Percentiles rank a stretch among this genome's conserved stretches.
Conservation (phyloP, 78 protist genomes). For the Dictyostelium capitatum region DNA sequence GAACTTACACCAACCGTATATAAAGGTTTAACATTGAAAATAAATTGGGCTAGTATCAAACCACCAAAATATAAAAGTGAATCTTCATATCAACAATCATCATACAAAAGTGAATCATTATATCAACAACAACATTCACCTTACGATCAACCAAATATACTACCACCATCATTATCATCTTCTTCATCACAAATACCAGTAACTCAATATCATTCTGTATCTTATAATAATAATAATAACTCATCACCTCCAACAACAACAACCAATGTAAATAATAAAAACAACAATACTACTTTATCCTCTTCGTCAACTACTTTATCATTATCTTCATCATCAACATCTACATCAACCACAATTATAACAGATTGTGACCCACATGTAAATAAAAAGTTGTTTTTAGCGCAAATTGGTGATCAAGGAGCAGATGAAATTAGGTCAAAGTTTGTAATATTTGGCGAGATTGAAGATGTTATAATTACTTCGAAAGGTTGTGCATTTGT, state of each 20-base stretch:
- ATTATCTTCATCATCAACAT: not conserved
- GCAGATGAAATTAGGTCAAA: not conserved
- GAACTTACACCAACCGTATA: not conserved
- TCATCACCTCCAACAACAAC: not conserved
- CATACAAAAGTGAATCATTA: not conserved
- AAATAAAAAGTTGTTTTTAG: conserved; percentile 33
- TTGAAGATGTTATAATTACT: not conserved
- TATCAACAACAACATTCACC: not conserved
- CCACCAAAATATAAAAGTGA: not conserved
- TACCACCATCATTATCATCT: not conserved
- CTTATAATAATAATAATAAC: not conserved
- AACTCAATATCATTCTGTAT: not conserved
- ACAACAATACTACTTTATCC: not conserved
- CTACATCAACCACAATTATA: not conserved
- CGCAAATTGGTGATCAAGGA: too few species aligned
- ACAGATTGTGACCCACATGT: conserved; percentile 33
- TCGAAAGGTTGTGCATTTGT: not conserved
- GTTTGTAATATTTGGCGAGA: not conserved
- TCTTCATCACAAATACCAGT: not conserved
- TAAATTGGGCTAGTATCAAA: conserved; percentile 39
- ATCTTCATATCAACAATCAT: not conserved
- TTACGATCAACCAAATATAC: not conserved
- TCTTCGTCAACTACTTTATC: not conserved
- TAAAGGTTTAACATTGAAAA: conserved; percentile 12
- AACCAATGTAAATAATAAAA: not conserved